Conservation (phyloP, 2,329 filamentous ascomycete species). For the Fusarium albosuccineum region DNA sequence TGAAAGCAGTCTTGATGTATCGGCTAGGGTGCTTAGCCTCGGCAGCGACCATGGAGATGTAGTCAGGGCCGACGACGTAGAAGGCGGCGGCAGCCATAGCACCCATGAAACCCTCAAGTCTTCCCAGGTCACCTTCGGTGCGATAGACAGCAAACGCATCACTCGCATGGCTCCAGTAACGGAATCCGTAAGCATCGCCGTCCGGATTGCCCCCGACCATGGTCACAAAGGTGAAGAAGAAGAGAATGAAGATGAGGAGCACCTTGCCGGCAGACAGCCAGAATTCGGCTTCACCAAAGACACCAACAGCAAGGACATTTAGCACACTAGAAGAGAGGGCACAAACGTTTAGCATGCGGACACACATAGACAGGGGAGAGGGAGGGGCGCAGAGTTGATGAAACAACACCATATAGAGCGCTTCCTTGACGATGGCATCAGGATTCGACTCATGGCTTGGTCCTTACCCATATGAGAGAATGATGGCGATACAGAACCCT, state of each 20-base stretch:
- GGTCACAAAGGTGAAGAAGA: constrained; percentile 40
- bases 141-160: constrained; percentile 34
- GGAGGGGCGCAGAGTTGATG: constrained; percentile 3
- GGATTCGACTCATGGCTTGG: constrained; percentile 26
- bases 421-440: constrained; percentile 38
- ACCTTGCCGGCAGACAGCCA: constrained; percentile 39
- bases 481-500: constrained; percentile 48
- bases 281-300: constrained; percentile 43
- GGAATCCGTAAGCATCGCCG: constrained; percentile 37
- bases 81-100: constrained; percentile 31
- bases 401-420: constrained; percentile 21
- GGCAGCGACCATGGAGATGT: constrained; percentile 41
- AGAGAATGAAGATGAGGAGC: constrained; percentile 40
- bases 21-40: constrained; percentile 61
- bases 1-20: constrained; percentile 77
- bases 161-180: constrained; percentile 30
- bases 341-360: constrained; percentile 34
- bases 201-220: constrained; percentile 40
- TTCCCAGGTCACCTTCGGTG: constrained; percentile 29
- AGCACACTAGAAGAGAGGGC: constrained; percentile 32
- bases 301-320: constrained; percentile 55
- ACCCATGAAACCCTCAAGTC: constrained; percentile 38
- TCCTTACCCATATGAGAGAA: constrained; percentile 41
- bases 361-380: constrained; percentile 17
- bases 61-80: constrained; percentile 37